These are phyloP conservation scores for Diaporthe destruens DNA, from an alignment of 2,329 filamentous ascomycete genomes.

Conservation along the genomic window DNA sequence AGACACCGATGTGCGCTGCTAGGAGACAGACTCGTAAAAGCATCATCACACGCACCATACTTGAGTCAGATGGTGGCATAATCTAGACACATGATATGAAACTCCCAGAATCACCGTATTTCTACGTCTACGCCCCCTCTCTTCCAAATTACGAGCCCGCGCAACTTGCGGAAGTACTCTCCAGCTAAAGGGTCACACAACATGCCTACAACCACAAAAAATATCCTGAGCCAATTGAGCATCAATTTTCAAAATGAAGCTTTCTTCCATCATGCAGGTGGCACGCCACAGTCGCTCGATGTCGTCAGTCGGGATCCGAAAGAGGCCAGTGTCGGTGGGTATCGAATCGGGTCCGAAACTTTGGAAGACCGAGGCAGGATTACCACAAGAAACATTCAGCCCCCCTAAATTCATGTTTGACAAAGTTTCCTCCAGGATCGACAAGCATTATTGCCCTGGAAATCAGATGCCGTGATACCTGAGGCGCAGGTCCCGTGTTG, in stretches of 20 bases:
- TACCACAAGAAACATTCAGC: background rate
- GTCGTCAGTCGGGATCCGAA: background rate
- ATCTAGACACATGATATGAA: background rate
- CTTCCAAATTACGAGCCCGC: background rate
- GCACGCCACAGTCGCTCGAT: background rate
- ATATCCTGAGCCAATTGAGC: background rate
- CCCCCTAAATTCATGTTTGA: background rate
- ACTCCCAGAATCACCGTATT: too few relatives aligned
- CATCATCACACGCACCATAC: background rate
- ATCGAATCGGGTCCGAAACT: background rate
- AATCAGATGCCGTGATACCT: background rate
- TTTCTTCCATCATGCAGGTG: background rate
- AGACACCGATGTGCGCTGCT: too few relatives aligned
- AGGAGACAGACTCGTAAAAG: rapidly evolving
- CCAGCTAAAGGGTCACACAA: background rate
- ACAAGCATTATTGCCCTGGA: background rate
- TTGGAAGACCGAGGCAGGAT: background rate
- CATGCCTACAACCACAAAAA: background rate
- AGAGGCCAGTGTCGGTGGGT: background rate
- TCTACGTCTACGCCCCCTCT: background rate
- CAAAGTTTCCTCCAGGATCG: too few relatives aligned
- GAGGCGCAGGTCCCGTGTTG: background rate
- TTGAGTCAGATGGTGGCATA: too few relatives aligned
- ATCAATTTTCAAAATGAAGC: background rate
- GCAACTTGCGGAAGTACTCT: background rate